These are phyloP conservation scores for Sporormia fimetaria DNA, from an alignment of 495 filamentous ascomycete species.

Conservation along the genomic window DNA sequence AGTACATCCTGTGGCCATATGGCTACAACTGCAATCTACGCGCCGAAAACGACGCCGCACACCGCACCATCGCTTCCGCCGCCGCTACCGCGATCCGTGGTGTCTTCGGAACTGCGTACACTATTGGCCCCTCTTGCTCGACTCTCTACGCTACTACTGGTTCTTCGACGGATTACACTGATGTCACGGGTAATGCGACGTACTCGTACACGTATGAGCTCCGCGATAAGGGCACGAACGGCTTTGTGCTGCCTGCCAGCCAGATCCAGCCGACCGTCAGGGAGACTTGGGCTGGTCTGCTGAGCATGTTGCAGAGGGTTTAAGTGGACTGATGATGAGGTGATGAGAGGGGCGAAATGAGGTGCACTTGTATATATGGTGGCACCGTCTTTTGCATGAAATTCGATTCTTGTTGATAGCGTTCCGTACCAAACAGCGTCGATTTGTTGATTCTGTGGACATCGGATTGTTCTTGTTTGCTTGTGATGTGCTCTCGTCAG, in stretches of 20 bases:
- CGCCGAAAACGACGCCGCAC: conserved; percentile 7
- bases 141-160: conserved; percentile 19
- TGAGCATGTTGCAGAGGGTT: conserved; percentile 12
- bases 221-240: conserved; percentile 12
- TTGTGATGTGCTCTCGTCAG: too few species aligned
- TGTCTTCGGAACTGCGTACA: conserved; percentile 13
- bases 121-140: conserved; percentile 15
- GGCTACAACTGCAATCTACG: conserved; percentile 15
- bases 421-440: too few species aligned
- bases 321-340: conserved; percentile 1
- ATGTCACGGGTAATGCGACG: conserved; percentile 11
- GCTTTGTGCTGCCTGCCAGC: conserved; percentile 14
- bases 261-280: conserved; percentile 19
- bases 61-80: conserved; percentile 9
- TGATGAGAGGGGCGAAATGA: too few species aligned
- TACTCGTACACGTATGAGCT: conserved; percentile 20
- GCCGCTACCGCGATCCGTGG: conserved; percentile 14
- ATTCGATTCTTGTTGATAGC: too few species aligned
- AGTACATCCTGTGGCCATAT: conserved; percentile 36
- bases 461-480: too few species aligned
- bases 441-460: too few species aligned
- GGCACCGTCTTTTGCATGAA: too few species aligned
- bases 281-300: conserved; percentile 16
- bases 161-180: conserved; percentile 10
- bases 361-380: too few species aligned